phyloP scores from a whole-genome alignment of 2,329 filamentous ascomycete genomes.

The Claviceps maximensis region DNA sequence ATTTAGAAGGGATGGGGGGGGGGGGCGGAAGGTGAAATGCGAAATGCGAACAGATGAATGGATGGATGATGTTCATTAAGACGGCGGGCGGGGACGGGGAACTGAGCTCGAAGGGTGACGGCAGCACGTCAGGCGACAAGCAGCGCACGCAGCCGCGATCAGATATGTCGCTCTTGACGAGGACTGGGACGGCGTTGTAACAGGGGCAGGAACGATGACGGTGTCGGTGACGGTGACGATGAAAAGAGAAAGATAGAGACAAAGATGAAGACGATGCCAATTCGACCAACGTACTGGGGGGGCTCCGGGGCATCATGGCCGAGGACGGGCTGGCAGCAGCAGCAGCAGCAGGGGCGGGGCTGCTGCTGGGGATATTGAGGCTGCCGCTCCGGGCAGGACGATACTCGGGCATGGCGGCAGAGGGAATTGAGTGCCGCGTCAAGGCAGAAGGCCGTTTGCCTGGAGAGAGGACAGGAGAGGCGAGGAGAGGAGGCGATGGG shows the following conservation, averaged over 20 bases:
- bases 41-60: neutral
- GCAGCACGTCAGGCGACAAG: neutral
- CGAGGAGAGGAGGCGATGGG: no score
- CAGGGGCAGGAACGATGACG: neutral
- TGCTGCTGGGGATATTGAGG: constrained; percentile 34
- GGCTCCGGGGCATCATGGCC: constrained; percentile 37
- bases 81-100: constrained; percentile 5
- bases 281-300: constrained; percentile 33
- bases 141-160: neutral
- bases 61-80: neutral
- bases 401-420: constrained; percentile 33
- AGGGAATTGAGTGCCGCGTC: constrained; percentile 6
- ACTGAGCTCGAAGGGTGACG: neutral
- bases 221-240: neutral
- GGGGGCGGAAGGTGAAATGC: no score
- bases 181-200: neutral
- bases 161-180: neutral
- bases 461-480: constrained; percentile 4
- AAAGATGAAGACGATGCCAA: neutral
- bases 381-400: constrained; percentile 46
- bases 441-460: constrained; percentile 2
- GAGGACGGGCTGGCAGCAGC: constrained; percentile 11
- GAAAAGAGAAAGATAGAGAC: neutral
- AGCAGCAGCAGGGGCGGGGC: constrained; percentile 11
- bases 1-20: no score